A percentile compares a stretch with the other conserved stretches of the same genome.
phyloP scores from a whole-genome alignment of 371 early-diverging fungal genomes.

The Mortierella sp. region DNA sequence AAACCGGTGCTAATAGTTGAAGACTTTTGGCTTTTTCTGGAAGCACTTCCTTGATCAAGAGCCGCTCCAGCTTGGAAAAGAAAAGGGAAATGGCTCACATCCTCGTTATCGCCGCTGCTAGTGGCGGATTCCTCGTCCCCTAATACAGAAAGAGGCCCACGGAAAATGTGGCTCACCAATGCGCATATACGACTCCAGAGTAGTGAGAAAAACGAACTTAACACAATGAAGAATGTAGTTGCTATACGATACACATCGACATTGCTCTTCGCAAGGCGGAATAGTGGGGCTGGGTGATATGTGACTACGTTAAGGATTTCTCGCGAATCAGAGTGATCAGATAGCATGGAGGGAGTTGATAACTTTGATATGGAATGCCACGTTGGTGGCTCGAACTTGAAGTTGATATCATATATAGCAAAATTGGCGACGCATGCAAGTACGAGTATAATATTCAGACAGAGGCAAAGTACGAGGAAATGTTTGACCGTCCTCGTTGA shows the following conservation, averaged over 20 bases:
- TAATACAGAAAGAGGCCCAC: background rate
- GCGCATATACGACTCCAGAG: conserved; percentile 4
- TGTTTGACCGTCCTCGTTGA: conserved; percentile 15
- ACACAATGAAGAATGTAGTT: background rate
- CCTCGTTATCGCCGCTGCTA: background rate
- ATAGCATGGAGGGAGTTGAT: no score
- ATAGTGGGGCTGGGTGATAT: background rate
- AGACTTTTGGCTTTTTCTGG: background rate
- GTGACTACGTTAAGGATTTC: no score
- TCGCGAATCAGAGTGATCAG: no score
- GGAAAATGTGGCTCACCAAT: background rate
- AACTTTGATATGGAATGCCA: no score
- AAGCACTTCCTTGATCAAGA: background rate
- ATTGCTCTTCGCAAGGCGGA: conserved; percentile 3
- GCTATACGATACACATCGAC: background rate
- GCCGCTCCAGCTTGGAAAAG: background rate
- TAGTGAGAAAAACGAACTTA: background rate
- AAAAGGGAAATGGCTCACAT: conserved; percentile 5
- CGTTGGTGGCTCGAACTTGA: background rate
- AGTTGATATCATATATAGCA: background rate
- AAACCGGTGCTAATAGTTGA: background rate
- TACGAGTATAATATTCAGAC: conserved; percentile 9
- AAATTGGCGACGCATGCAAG: conserved; percentile 5
- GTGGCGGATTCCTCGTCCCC: background rate
- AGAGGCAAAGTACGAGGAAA: conserved; percentile 14